A percentile compares a stretch with the other conserved stretches of the same genome.
phyloP scores from a whole-genome alignment of 352 stramenopile species.

The Globisporangium rhizosaccharum region DNA sequence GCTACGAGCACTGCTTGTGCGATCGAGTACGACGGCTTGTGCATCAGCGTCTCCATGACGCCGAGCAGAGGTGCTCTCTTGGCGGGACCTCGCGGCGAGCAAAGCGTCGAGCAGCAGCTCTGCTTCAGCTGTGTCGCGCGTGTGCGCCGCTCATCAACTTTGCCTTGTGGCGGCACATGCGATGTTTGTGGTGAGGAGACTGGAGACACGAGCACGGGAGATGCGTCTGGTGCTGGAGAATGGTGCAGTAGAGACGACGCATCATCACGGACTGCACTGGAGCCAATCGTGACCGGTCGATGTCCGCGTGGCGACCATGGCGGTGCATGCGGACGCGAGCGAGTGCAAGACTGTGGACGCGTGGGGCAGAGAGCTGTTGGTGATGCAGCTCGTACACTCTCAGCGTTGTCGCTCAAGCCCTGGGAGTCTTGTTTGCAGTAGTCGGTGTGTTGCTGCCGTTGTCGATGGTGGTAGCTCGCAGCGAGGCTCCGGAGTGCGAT shows the following conservation, averaged over 20 bases:
- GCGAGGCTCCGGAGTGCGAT: conserved; percentile 10
- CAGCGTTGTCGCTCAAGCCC: neutral
- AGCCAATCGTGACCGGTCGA: neutral
- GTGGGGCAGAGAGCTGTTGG: neutral
- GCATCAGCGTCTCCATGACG: conserved; percentile 13
- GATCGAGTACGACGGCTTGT: conserved; percentile 13
- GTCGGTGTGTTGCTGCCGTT: neutral
- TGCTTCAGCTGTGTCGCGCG: neutral
- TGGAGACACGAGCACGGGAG: neutral
- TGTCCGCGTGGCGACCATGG: neutral
- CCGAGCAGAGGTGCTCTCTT: neutral
- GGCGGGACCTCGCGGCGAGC: neutral
- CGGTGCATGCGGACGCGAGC: neutral
- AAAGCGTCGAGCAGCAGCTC: neutral
- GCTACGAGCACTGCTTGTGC: conserved; percentile 3
- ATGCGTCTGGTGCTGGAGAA: neutral
- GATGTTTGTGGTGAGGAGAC: too few relatives aligned
- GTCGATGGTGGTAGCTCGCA: conserved; percentile 3
- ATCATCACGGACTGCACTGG: neutral
- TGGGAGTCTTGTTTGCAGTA: neutral
- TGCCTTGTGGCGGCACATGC: neutral
- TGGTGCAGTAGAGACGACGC: too few relatives aligned
- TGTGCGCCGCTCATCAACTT: neutral
- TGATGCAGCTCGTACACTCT: neutral
- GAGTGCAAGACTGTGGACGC: conserved; percentile 2